These are phyloP conservation scores for Lotmaria passim DNA, from an alignment of 208 protist species.

Conservation along the genomic window DNA sequence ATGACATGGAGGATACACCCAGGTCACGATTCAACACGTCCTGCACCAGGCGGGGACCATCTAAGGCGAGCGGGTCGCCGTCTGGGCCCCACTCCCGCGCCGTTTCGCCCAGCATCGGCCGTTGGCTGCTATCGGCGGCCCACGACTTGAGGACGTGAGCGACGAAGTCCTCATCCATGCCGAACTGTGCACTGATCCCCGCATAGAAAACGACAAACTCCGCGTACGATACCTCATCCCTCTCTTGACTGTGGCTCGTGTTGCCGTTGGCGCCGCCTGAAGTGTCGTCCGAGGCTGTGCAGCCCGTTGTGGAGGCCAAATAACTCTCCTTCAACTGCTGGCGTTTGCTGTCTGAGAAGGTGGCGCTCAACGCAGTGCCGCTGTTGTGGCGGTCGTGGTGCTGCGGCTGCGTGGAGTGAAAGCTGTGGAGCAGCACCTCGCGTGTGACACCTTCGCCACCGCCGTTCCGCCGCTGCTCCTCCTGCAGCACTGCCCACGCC, in stretches of 20 bases:
- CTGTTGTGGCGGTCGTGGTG: not conserved
- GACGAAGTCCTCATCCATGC: constrained; percentile 78
- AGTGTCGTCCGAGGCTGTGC: not conserved
- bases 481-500: constrained; percentile 62
- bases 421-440: constrained; percentile 41
- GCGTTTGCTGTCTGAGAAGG: constrained; percentile 16
- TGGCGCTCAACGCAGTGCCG: constrained; percentile 16
- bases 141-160: constrained; percentile 69
- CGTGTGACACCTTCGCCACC: constrained; percentile 36
- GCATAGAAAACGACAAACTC: constrained; percentile 85
- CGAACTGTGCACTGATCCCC: constrained; percentile 56
- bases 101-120: constrained; percentile 71
- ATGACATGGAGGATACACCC: constrained; percentile 61
- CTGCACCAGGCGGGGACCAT: constrained; percentile 59
- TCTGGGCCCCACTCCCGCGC: constrained; percentile 68
- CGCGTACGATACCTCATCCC: constrained; percentile 43
- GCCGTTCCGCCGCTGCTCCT: constrained; percentile 22
- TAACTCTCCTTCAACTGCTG: constrained; percentile 21
- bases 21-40: constrained; percentile 67
- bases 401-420: constrained; percentile 6
- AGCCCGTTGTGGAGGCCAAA: constrained; percentile 17
- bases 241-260: not conserved
- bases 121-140: constrained; percentile 57
- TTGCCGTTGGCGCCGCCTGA: not conserved
- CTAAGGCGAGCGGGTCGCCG: constrained; percentile 69